Conservation (phyloP, 108 stramenopile species). For the Skeletonema marinoi region DNA sequence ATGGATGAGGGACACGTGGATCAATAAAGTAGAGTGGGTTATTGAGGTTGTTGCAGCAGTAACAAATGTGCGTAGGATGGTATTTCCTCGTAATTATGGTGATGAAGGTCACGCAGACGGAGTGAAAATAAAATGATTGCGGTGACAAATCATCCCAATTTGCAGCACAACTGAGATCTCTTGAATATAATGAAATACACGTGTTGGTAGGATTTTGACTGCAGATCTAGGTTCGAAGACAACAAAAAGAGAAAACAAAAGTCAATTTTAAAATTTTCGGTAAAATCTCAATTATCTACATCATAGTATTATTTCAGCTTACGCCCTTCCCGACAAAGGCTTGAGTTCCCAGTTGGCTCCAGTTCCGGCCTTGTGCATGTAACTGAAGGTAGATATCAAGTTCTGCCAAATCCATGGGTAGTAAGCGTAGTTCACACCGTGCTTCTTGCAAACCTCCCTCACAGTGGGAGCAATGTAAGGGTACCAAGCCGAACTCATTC, state of each 20-base stretch:
- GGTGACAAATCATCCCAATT: no score
- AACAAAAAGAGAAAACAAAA: background rate
- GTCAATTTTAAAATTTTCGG: background rate
- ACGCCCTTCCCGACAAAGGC: slow-evolving; percentile 57
- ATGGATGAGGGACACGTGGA: slow-evolving; percentile 38
- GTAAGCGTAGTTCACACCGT: slow-evolving; percentile 88
- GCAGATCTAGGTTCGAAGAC: no score
- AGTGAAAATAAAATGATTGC: no score
- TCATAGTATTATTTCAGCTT: slow-evolving; percentile 4
- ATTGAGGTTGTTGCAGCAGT: background rate
- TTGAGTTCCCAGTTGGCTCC: slow-evolving; percentile 70
- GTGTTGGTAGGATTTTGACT: no score
- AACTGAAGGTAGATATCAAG: slow-evolving; percentile 74
- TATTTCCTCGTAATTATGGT: no score
- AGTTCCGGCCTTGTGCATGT: slow-evolving; percentile 82
- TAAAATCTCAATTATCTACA: slow-evolving; percentile 9
- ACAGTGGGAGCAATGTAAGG: slow-evolving; percentile 97
- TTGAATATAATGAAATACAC: no score
- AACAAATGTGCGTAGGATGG: no score
- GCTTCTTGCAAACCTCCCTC: slow-evolving; percentile 90
- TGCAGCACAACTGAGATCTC: no score
- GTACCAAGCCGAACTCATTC: slow-evolving; percentile 93
- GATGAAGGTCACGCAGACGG: no score
- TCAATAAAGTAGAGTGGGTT: background rate
- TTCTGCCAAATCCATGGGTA: slow-evolving; percentile 88